Conservation (phyloP, 228 moss, liverwort and hornwort genomes). For the Sphagnum magellanicum region DNA sequence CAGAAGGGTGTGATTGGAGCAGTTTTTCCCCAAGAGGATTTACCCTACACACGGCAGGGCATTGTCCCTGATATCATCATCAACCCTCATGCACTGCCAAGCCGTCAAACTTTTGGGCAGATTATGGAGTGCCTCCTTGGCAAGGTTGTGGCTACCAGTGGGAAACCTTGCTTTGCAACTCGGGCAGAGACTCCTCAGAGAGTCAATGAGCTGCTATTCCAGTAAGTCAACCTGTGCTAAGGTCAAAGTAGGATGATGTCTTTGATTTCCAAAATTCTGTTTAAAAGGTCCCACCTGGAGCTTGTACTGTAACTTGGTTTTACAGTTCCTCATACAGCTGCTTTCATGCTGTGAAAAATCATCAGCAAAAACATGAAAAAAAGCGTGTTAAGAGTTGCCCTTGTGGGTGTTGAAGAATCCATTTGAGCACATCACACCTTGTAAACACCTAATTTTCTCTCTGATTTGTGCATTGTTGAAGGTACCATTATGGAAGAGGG, state of each 20-base stretch:
- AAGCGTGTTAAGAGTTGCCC: no score
- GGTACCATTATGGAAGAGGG: conserved; percentile 56
- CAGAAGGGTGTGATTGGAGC: conserved; percentile 95
- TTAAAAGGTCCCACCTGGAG: background rate
- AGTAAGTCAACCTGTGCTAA: conserved; percentile 28
- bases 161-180: conserved; percentile 62
- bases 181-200: conserved; percentile 41
- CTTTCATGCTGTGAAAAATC: background rate
- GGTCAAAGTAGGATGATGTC: background rate
- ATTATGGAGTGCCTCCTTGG: conserved; percentile 80
- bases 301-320: background rate
- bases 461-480: conserved; percentile 7
- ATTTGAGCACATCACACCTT: no score
- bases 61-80: conserved; percentile 90
- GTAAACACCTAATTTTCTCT: background rate
- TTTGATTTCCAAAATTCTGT: background rate
- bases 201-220: conserved; percentile 44
- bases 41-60: conserved; percentile 79
- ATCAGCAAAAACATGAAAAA: background rate
- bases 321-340: background rate
- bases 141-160: conserved; percentile 69
- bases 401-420: no score
- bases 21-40: conserved; percentile 76
- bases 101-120: conserved; percentile 92
- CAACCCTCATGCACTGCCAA: conserved; percentile 96